Percentiles rank a stretch among this genome's conserved stretches.
phyloP scores from a whole-genome alignment of 1,139 yeast species.

The Zygoascus sp. region DNA sequence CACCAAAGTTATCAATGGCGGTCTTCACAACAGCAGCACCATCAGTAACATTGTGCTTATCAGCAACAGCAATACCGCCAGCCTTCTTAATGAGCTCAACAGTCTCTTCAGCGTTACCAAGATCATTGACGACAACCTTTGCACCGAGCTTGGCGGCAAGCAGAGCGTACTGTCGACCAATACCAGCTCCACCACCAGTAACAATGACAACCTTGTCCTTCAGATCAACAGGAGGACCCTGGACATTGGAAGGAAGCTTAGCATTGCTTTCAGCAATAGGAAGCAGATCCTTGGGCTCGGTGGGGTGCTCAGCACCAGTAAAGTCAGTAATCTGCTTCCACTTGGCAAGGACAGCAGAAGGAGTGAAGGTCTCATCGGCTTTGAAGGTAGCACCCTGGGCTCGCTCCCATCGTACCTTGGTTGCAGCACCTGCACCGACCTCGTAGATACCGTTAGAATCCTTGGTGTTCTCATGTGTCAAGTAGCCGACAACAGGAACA shows the following conservation, averaged over 20 bases:
- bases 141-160: conserved; percentile 90
- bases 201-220: conserved; percentile 83
- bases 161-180: conserved; percentile 87
- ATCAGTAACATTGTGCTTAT: conserved; percentile 78
- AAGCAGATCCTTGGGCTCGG: conserved; percentile 38
- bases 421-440: conserved; percentile 91
- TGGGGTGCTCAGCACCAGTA: conserved; percentile 63
- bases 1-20: conserved; percentile 73
- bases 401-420: conserved; percentile 94
- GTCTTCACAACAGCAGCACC: conserved; percentile 74
- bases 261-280: conserved; percentile 33
- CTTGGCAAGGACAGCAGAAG: conserved; percentile 74
- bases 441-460: conserved; percentile 77
- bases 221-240: conserved; percentile 54
- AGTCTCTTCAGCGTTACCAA: conserved; percentile 62
- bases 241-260: conserved; percentile 43
- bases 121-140: conserved; percentile 90
- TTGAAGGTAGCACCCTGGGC: conserved; percentile 80
- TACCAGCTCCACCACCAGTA: conserved; percentile 95
- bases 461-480: conserved; percentile 59
- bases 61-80: conserved; percentile 82
- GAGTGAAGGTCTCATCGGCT: conserved; percentile 72
- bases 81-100: conserved; percentile 73
- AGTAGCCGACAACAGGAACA: conserved; percentile 81
- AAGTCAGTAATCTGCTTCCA: conserved; percentile 64